Evolutionary conservation across 768 basidiomycete species (phyloP).

Genomic region (Baorangia bicolor): DNA sequence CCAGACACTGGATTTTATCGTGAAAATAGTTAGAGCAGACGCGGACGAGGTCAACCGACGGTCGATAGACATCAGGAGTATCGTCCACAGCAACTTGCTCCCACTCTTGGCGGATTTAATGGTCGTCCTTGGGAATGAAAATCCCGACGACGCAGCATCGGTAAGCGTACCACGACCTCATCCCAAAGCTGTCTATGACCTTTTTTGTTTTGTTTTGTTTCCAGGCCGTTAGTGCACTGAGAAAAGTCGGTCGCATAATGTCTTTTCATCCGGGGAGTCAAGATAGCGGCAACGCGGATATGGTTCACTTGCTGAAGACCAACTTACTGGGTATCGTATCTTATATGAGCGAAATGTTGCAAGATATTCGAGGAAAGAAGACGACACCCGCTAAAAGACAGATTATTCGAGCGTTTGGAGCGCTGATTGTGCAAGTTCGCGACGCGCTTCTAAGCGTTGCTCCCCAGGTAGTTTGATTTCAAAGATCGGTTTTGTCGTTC

Average conservation of each 20-base stretch:
- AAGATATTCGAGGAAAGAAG: slow-evolving; percentile 80
- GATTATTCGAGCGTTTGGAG: slow-evolving; percentile 77
- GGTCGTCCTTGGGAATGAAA: slow-evolving; percentile 73
- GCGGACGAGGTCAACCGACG: slow-evolving; percentile 35
- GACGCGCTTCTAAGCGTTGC: slow-evolving; percentile 71
- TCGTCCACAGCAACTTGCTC: slow-evolving; percentile 67
- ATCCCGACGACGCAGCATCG: slow-evolving; percentile 40
- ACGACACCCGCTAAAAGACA: slow-evolving; percentile 64
- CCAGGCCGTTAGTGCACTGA: slow-evolving; percentile 48
- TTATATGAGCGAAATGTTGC: slow-evolving; percentile 80
- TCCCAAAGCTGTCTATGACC: slow-evolving; percentile 35
- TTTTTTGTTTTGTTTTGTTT: slow-evolving; percentile 35
- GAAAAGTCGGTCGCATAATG: slow-evolving; percentile 40
- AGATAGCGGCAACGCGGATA: slow-evolving; percentile 33
- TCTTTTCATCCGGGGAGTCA: slow-evolving; percentile 25
- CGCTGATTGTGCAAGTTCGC: slow-evolving; percentile 68
- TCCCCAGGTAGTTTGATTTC: slow-evolving; percentile 66
- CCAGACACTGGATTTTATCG: slow-evolving; percentile 60
- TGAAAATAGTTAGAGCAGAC: slow-evolving; percentile 53
- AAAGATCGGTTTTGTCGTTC: slow-evolving; percentile 1
- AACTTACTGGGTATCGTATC: slow-evolving; percentile 86
- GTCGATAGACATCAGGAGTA: slow-evolving; percentile 40
- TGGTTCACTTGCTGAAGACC: slow-evolving; percentile 63
- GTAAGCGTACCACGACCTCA: slow-evolving; percentile 34
- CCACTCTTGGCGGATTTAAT: slow-evolving; percentile 75